Evolutionary conservation across 176 grass and related monocot species (phyloP).

Genomic region (Pontederia paniculata): DNA sequence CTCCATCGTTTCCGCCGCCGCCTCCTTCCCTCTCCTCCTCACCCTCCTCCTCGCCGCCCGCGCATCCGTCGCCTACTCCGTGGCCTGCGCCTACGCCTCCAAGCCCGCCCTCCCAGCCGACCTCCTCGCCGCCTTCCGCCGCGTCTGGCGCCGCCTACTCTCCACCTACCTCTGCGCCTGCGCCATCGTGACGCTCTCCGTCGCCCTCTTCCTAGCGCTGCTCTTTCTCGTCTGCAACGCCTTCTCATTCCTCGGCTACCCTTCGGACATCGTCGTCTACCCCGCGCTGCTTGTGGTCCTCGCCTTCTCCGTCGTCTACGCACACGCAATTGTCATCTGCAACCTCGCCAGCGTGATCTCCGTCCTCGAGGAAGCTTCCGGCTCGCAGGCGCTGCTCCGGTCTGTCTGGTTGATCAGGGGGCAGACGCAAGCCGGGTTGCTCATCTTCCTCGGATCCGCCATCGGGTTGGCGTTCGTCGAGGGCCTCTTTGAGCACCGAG

Average conservation of each 20-base stretch:
- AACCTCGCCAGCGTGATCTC: conserved; percentile 75
- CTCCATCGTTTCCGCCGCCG: conserved; percentile 44
- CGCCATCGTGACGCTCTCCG: conserved; percentile 31
- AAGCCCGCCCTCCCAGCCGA: conserved; percentile 35
- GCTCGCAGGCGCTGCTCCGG: conserved; percentile 42
- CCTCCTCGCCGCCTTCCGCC: conserved; percentile 35
- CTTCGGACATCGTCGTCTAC: conserved; percentile 65
- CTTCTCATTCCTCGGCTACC: conserved; percentile 52
- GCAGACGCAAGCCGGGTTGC: conserved; percentile 71
- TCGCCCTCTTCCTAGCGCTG: conserved; percentile 51
- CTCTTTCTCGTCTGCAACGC: conserved; percentile 58
- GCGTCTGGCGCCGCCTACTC: conserved; percentile 56
- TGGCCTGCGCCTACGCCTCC: conserved; percentile 60
- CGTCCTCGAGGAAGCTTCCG: conserved; percentile 64
- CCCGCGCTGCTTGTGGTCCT: conserved; percentile 56
- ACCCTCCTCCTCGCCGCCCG: conserved; percentile 67
- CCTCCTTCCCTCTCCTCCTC: conserved; percentile 55
- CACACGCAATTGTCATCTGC: conserved; percentile 72
- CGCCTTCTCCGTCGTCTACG: conserved; percentile 66
- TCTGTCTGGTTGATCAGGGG: conserved; percentile 61
- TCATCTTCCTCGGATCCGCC: conserved; percentile 74
- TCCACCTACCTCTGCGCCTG: conserved; percentile 57
- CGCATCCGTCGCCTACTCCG: conserved; percentile 47
- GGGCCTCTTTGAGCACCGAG: conserved; percentile 90
- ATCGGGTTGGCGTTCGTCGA: conserved; percentile 74